Conservation (phyloP, 1,284 basidiomycete genomes). For the Malassezia caprae region DNA sequence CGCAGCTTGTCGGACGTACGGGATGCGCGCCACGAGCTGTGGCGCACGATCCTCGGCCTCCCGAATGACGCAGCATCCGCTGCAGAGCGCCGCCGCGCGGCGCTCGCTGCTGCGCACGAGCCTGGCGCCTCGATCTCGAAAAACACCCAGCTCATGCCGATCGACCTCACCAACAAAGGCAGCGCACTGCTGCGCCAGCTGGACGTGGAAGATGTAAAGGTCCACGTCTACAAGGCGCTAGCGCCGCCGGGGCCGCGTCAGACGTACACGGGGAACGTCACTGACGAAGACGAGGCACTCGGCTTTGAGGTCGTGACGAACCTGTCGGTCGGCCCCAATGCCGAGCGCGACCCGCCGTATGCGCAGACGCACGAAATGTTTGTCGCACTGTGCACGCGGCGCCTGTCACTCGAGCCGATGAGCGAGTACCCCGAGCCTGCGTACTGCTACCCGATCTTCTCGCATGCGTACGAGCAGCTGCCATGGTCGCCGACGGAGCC, state of each 20-base stretch:
- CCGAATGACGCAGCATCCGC: slow-evolving; percentile 15
- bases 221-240: background rate
- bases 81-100: background rate
- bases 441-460: slow-evolving; percentile 10
- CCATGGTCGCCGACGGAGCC: slow-evolving; percentile 13
- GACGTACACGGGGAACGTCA: background rate
- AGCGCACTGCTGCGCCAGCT: background rate
- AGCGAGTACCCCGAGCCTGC: background rate
- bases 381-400: slow-evolving; percentile 19
- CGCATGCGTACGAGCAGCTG: slow-evolving; percentile 13
- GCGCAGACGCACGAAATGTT: slow-evolving; percentile 25
- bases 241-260: slow-evolving; percentile 7
- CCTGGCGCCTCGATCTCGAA: background rate
- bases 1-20: slow-evolving; percentile 16
- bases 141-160: background rate
- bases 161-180: background rate
- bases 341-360: slow-evolving; percentile 18
- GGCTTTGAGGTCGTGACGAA: slow-evolving; percentile 38
- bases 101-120: background rate
- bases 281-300: slow-evolving; percentile 13
- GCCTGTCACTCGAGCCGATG: background rate
- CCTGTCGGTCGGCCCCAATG: slow-evolving; percentile 26
- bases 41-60: slow-evolving; percentile 25
- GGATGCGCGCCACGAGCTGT: slow-evolving; percentile 26
- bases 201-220: background rate